Conservation (phyloP, 2,329 filamentous ascomycete species). For the Teratosphaeria viscida region DNA sequence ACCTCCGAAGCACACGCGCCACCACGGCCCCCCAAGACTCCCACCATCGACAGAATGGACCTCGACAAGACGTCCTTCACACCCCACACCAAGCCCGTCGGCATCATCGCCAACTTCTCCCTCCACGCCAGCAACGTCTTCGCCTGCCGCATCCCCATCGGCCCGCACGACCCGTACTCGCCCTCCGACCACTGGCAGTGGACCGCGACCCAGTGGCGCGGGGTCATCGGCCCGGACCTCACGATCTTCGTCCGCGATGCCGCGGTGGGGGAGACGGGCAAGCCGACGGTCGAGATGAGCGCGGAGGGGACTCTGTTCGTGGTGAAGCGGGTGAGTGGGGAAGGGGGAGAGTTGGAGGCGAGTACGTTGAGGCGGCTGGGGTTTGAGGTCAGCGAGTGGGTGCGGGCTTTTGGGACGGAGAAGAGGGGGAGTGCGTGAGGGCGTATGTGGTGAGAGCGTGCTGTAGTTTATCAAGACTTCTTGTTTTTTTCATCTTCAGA, state of each 20-base stretch:
- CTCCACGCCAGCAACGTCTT: constrained; percentile 68
- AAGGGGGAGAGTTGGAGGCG: constrained; percentile 27
- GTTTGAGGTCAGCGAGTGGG: constrained; percentile 84
- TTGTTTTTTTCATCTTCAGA: neutral
- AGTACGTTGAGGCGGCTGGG: constrained; percentile 59
- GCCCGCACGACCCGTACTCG: constrained; percentile 55
- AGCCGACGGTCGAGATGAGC: constrained; percentile 28
- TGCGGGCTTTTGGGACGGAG: constrained; percentile 30
- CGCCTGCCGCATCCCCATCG: constrained; percentile 61
- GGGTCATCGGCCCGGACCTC: constrained; percentile 70
- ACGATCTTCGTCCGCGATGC: constrained; percentile 54
- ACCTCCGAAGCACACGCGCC: neutral
- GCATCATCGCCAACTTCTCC: constrained; percentile 69
- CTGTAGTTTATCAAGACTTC: neutral
- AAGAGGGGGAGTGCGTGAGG: constrained; percentile 3
- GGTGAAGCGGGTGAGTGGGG: constrained; percentile 29
- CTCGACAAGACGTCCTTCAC: constrained; percentile 7
- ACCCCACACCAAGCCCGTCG: constrained; percentile 48
- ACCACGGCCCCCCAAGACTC: neutral
- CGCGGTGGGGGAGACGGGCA: constrained; percentile 11
- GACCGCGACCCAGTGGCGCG: constrained; percentile 90
- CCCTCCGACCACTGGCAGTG: constrained; percentile 94
- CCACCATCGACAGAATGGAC: constrained; percentile 13
- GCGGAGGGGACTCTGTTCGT: constrained; percentile 32
- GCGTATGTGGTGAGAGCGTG: neutral